A percentile compares a stretch with the other conserved stretches of the same genome.
phyloP scores from a whole-genome alignment of 2,329 filamentous ascomycete species.

The Fusarium tjaetaba region DNA sequence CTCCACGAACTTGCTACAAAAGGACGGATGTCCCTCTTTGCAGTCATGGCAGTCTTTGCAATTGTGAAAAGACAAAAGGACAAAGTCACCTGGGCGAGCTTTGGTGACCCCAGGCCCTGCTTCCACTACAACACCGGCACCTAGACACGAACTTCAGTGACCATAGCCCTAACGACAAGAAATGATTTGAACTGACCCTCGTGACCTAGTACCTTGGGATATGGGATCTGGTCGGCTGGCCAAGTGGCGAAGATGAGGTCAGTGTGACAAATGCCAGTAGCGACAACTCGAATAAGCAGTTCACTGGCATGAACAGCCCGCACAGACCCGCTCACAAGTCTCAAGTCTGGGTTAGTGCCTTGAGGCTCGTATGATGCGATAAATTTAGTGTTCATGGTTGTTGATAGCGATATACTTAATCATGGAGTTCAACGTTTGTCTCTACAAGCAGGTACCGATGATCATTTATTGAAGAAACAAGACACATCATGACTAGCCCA shows the following conservation, averaged over 20 bases:
- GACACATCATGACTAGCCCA: background rate
- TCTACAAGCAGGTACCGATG: background rate
- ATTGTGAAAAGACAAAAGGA: background rate
- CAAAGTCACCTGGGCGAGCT: background rate
- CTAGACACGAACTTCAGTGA: background rate
- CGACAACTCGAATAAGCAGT: background rate
- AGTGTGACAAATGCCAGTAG: conserved; percentile 1
- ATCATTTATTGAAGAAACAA: background rate
- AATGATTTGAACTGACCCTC: background rate
- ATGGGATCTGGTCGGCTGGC: background rate
- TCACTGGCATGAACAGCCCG: background rate
- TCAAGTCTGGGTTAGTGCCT: background rate
- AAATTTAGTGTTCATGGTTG: background rate
- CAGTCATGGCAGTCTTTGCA: background rate
- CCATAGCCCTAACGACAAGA: background rate
- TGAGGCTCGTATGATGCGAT: background rate
- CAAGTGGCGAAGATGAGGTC: background rate
- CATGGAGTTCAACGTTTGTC: background rate
- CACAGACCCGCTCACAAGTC: background rate
- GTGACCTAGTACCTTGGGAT: background rate
- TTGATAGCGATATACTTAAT: background rate
- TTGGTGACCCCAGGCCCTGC: background rate
- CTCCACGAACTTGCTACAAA: background rate
- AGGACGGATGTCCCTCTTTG: background rate
- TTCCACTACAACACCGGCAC: background rate